Conservation (phyloP, 495 filamentous ascomycete genomes). For the Tuber aestivum region DNA sequence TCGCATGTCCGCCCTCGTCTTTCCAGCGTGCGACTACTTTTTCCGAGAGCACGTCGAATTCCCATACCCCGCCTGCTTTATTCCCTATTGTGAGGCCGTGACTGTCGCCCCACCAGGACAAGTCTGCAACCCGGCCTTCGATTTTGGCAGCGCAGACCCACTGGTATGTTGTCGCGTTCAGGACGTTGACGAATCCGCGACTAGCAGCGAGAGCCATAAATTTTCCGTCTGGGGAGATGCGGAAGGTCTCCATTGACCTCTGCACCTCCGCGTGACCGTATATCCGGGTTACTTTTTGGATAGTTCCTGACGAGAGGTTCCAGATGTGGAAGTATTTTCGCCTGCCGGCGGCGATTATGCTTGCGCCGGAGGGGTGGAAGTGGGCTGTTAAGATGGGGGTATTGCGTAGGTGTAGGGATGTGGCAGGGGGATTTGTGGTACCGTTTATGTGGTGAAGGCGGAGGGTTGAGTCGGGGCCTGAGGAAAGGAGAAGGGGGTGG, state of each 20-base stretch:
- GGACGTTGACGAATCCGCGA: conserved; percentile 78
- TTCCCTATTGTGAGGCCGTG: conserved; percentile 63
- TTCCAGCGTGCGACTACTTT: conserved; percentile 73
- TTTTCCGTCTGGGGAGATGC: conserved; percentile 73
- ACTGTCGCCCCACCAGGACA: conserved; percentile 84
- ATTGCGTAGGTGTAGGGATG: conserved; percentile 74
- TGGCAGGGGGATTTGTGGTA: conserved; percentile 75
- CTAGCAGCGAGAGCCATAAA: conserved; percentile 76
- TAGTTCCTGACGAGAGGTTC: conserved; percentile 71
- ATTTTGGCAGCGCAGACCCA: conserved; percentile 81
- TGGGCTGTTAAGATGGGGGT: conserved; percentile 74
- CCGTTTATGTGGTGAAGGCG: conserved; percentile 83
- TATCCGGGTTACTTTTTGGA: conserved; percentile 71
- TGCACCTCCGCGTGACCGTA: conserved; percentile 72
- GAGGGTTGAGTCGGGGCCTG: conserved; percentile 74
- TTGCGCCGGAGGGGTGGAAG: conserved; percentile 60
- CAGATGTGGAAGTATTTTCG: conserved; percentile 91
- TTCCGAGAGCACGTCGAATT: conserved; percentile 64
- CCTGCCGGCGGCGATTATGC: conserved; percentile 77
- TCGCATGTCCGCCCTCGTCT: conserved; percentile 84
- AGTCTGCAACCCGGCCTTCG: conserved; percentile 77
- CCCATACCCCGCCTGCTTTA: conserved; percentile 86
- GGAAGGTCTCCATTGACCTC: conserved; percentile 82
- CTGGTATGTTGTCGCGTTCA: conserved; percentile 73
- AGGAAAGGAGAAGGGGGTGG: conserved; percentile 80